Base-by-base conservation (phyloP, 2,329 filamentous ascomycete genomes). In the Cladosporium sp. region DNA sequence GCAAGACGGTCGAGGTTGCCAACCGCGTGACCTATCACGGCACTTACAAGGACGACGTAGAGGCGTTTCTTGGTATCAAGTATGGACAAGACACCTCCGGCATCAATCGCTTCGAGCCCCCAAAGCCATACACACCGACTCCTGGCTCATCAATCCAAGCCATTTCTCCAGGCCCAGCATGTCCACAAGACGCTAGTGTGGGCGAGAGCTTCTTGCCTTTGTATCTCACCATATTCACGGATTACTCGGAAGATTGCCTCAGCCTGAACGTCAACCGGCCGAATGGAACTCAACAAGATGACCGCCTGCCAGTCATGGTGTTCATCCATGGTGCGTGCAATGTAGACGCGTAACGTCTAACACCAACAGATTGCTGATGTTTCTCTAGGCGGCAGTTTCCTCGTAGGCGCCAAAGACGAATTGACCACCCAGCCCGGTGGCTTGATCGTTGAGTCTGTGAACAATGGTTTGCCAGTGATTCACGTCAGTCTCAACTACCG, bases 391-490 rank as follows among this genome's bases (percentile, higher is more conserved):
- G 58, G 59, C 27, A 51, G 51, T 38, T 62, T 59, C 39, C 52
- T 55, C 32, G 35, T 51, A 11, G 59, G 52, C 6, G 53, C 49
- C 2, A 60, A 59, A 29, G 53, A 60, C 32, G 65, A 69, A 39
- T 62, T 66, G 12, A 64, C 66, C 3, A 67, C 62, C 27, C 57
- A 67, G 27, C 74, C 75, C 1, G 74, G 74, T 56, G 72, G 68
- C 1, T 54, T 78, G 46, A 66, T 78, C 9, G 56, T 64, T n/a
- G 64, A 77, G 53, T 76, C 72, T 0, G 62, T 77, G 4, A 61
- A 65, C 29, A 74, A 73, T 49, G 71, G 69, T 1, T 43, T 55
- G n/a, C 66, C 66, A 13, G 62, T 49, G 18, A 48, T 48, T 4
- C 45, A 48, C 11, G 45, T 48, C 13, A 40, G 45, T 25, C 7